phyloP scores from a whole-genome alignment of 495 filamentous ascomycete genomes.

The Neurospora africana region DNA sequence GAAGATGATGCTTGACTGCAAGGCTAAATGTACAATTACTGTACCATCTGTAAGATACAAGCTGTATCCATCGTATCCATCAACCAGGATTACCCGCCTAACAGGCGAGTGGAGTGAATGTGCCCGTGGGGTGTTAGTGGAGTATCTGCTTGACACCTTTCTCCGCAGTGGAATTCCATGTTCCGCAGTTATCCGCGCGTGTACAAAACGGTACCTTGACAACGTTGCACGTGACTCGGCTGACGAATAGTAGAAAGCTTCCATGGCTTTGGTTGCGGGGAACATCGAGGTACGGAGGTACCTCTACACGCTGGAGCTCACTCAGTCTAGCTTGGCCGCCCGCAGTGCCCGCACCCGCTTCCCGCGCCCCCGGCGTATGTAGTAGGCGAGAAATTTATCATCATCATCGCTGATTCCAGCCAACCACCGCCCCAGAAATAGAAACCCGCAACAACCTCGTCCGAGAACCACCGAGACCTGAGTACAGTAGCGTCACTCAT shows the following conservation, averaged over 20 bases:
- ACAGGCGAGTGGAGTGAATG: not conserved
- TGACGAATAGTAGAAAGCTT: not conserved
- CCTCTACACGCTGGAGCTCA: not conserved
- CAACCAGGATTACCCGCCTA: not conserved
- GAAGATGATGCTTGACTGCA: not conserved
- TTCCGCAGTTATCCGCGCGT: not conserved
- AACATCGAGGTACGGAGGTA: not conserved
- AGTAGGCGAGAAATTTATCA: slow-evolving; percentile 36
- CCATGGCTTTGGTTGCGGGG: not conserved
- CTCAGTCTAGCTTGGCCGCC: not conserved
- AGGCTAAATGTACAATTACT: not conserved
- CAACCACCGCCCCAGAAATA: slow-evolving; percentile 4
- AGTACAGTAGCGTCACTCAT: slow-evolving; percentile 1
- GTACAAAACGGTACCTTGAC: not conserved
- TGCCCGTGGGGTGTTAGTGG: not conserved
- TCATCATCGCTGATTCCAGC: slow-evolving; percentile 12
- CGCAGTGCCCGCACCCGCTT: not conserved
- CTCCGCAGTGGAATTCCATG: not conserved
- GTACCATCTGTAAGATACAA: not conserved
- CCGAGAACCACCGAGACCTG: slow-evolving; percentile 5
- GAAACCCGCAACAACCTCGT: slow-evolving; percentile 7
- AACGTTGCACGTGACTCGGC: not conserved
- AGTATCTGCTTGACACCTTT: not conserved
- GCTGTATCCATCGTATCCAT: not conserved
- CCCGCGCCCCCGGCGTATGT: not conserved